Base-by-base conservation (phyloP, 2,329 filamentous ascomycete genomes). In the Colletotrichum trifolii region DNA sequence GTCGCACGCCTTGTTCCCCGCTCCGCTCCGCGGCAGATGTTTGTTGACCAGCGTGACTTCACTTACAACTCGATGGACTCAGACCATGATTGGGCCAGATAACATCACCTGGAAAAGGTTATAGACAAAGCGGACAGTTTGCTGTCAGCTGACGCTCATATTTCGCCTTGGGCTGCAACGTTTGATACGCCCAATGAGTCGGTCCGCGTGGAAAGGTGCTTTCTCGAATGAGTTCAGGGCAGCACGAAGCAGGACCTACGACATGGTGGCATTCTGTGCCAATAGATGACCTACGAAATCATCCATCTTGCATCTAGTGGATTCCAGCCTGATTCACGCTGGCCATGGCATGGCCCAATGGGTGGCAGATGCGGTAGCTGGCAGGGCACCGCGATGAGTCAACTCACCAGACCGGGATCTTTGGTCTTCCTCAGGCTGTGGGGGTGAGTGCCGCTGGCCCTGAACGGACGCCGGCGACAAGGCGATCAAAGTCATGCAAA, bases 21-120 rank as follows among this genome's bases (percentile, higher is more conserved):
- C 64, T 64, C 48, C 54, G 64, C 60, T 48, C 60, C 54, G 60
- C 60, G 60, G 64, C 64, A 59, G 38, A 25, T 34, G 36, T 40
- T 45, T 34, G 64, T 66, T 66, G 64, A 40, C 43, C 47, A 54
- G 40, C 49, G 54, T 64, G 45, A 49, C 47, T 45, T 54, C 45
- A 50, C 35, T 40, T 61, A 40, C 58, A 53, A 35, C 50, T 58
- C 57, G 47, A 56, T 45, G 40, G 50, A 54, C 47, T 57, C 47
- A 53, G 48, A 59, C 46, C 54, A 43, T 38, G 53, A 36, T 63
- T 55, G 45, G 47, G 47, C 50, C 53, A 53, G 34, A 42, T 46
- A 42, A 39, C 17, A 40, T 49, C 46, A 62, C 56, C 54, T 57
- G 54, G 58, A 38, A 25, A 5, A 25, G 25, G 25, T 25, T 25